Evolutionary conservation across 495 filamentous ascomycete genomes (phyloP), one percentile per base, ranked within the genome.

Genomic region (Letharia columbiana): DNA sequence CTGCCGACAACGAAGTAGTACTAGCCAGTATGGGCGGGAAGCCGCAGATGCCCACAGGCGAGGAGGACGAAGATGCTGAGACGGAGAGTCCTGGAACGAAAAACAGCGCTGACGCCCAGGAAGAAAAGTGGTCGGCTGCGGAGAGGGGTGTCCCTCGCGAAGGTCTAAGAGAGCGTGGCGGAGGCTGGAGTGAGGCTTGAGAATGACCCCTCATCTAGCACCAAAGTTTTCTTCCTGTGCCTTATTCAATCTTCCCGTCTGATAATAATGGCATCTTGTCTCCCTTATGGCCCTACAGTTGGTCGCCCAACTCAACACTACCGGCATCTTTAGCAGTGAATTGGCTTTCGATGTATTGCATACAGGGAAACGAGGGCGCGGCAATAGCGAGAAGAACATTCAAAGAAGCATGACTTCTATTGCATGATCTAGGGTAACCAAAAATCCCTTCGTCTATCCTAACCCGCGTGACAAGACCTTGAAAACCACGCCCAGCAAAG

Each of bases 21-120:
- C 61, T 77, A 23, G 75, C 73, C 6, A 72, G 69, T 58, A 68
- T 77, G 64, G 75, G 75, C 35, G 74, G 75, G 10, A 68, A 67
- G 59, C 74, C 75, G 60, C 52, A 28, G 52, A 62, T 76, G 63
- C 75, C 69, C 3, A 70, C 69, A 54, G 74, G 40, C 17, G 8
- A 54, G 28, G 31, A 42, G 8, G 60, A 63, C 37, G 60, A 63
- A 28, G 47, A 41, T 23, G 18, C 12, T 9, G 59, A 54, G 4
- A 20, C 17, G 7, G 50, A 35, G 20, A 57, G 45, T 10, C 20
- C 60, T 17, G 60, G 44, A 11, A 57, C 42, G n/a, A 49, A 44
- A 17, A 0, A 57, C 7, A 45, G 35, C 42, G 41, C 45, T 20
- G 62, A 62, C 3, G 65, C 37, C 1, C 39, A 58, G 33, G 58